Evolutionary conservation across 2,329 filamentous ascomycete species (phyloP), one percentile per base, ranked within the genome.

Genomic region (Colletotrichum lupini): DNA sequence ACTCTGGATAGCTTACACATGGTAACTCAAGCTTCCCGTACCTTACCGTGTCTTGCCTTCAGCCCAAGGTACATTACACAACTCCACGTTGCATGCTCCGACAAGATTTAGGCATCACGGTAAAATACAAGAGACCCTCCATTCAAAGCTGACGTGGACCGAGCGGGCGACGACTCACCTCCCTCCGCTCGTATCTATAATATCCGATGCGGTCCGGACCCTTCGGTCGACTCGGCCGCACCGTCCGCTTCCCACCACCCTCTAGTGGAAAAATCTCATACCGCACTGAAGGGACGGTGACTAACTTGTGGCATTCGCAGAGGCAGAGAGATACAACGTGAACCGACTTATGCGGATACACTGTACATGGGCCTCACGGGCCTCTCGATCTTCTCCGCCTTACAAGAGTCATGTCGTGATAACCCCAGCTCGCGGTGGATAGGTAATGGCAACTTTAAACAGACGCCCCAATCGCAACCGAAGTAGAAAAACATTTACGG

Each of bases 401-500:
- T 22, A 35, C 46, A 5, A 35, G 22, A 53, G 28, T 64, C 46
- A 55, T 52, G 32, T 64, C n/a, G 35, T 52, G 42, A 5, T 28
- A 24, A 30, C 9, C 52, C 53, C 30, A 52, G 61, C 30, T 12
- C 62, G 35, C 22, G 16, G 16, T 22, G 58, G 28, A 57, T 52
- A 19, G 28, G 52, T 52, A 19, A 14, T 9, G 26, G 12, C 52
- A 72, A 70, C 67, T 59, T 35, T 70, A 69, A 60, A 56, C 58
- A n/a, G 35, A 65, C 69, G 46, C 60, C 69, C 49, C 58, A 59
- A 60, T 9, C 35, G 5, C 37, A 22, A 49, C 24, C 11, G 24
- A 5, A 52, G 30, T 66, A 24, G 24, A n/a, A 0, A 12, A 35
- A 12, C 32, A 35, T 35, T 0, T 5, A 35, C 11, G 4, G 7